Base-by-base conservation (phyloP, 2,329 filamentous ascomycete genomes). In the Fusarium fracticaudum region DNA sequence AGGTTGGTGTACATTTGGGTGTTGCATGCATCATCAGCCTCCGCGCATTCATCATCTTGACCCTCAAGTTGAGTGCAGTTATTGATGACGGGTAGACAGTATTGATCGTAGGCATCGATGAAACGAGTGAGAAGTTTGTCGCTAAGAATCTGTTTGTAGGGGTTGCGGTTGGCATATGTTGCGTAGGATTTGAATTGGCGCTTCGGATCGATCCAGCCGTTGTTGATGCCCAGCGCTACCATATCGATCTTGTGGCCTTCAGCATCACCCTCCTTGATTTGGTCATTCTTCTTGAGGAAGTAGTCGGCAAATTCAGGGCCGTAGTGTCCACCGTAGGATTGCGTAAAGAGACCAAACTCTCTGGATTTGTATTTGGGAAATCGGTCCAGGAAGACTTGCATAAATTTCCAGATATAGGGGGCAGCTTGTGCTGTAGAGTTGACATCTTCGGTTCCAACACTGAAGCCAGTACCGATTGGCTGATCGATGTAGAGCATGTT, bases 401-500 rank as follows among this genome's bases (percentile, higher is more conserved):
- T 79, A n/a, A 90, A 81, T 6, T 83, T 85, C 88, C 88, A 91
- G n/a, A 90, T 60, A 31, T 77, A 76, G 8, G 75, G 76, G 8
- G 80, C 78, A 20, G 80, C 80, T 78, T 84, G 72, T 44, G 69
- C 54, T 24, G 79, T 80, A 22, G 78, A 76, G 76, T 80, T 79
- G 41, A 69, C 69, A 35, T 76, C 70, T 41, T 77, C 67, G n/a
- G 72, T 78, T 50, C 80, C 80, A 35, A 35, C 77, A 64, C 59
- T 80, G 71, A 74, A 82, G 48, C 80, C 80, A 22, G 72, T 50
- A 41, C 78, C 78, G 72, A 83, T 79, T 8, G 84, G 92, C 79
- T 93, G 88, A 75, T 94, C 91, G 74, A 94, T 89, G 80, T 92
- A 93, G 22, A 94, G 87, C 86, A 93, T 89, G 73, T 92, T 92